Percentiles rank a stretch among this genome's conserved stretches.
Conservation (phyloP, 106 monocot species). For the Amphibolis antarctica region DNA sequence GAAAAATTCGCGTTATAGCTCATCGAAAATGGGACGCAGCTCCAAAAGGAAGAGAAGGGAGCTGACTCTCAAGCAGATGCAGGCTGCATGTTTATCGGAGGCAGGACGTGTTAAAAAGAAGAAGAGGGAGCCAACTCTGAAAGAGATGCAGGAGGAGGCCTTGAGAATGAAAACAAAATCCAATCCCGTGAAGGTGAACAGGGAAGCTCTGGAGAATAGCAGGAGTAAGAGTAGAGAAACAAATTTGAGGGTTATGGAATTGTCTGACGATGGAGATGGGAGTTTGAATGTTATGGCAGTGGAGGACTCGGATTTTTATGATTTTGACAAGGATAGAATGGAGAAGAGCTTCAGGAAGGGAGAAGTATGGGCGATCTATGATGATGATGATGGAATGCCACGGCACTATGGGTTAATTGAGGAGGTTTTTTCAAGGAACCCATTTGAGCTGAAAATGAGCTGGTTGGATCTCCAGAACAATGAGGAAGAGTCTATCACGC, state of each 20-base stretch:
- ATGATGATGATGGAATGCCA: slow-evolving; percentile 88
- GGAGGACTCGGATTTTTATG: slow-evolving; percentile 90
- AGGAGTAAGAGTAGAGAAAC: slow-evolving; percentile 14
- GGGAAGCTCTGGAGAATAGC: background rate
- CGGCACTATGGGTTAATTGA: slow-evolving; percentile 69
- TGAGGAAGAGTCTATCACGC: slow-evolving; percentile 16
- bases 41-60: slow-evolving; percentile 19
- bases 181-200: slow-evolving; percentile 1
- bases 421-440: slow-evolving; percentile 30
- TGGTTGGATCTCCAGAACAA: slow-evolving; percentile 57
- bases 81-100: slow-evolving; percentile 20
- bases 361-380: slow-evolving; percentile 86
- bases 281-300: slow-evolving; percentile 47
- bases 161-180: slow-evolving; percentile 10
- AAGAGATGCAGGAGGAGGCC: slow-evolving; percentile 46
- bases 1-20: slow-evolving; percentile 7
- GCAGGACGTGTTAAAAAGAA: slow-evolving; percentile 3
- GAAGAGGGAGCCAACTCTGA: slow-evolving; percentile 54
- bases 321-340: slow-evolving; percentile 61
- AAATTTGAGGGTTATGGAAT: background rate
- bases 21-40: slow-evolving; percentile 6
- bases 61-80: slow-evolving; percentile 63
- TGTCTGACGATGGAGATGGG: background rate
- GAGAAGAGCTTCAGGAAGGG: slow-evolving; percentile 74
- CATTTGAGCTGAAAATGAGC: slow-evolving; percentile 51